Evolutionary conservation across 2,329 filamentous ascomycete species (phyloP), one percentile per base, ranked within the genome.

Genomic region (Monosporascus sp.): DNA sequence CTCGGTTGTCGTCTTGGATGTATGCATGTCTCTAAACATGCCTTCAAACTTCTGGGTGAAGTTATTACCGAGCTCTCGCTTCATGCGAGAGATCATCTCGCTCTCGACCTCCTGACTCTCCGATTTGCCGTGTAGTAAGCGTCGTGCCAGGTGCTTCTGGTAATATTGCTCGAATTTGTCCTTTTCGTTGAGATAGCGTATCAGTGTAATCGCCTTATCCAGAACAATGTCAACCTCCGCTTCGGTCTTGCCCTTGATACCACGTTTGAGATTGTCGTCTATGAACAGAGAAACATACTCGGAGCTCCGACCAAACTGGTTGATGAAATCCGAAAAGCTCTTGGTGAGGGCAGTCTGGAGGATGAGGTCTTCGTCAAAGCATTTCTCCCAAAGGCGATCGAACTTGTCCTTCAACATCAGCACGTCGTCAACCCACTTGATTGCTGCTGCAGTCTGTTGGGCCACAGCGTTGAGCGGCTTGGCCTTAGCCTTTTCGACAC

Each of bases 111-210:
- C 93, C 58, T 90, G 86, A 66, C 89, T 96, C 60, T 95, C 86
- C 0, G 90, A 93, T 63, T 94, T 95, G 66, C 87, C 89, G 72
- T 94, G 89, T 18, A 99, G 77, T 42, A 99, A 75, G 49, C 94
- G 85, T 54, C 90, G 87, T 45, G 90, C 93, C 24, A 99, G 80
- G 71, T 99, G 94, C 68, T 96, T 96, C 76, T 97, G 96, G 76
- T 99, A 97, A 70, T 99, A 99, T 5, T 89, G 84, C 73, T 99
- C 93, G 64, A 99, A 97, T 60, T 96, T 79, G 67, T 99, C 94
- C 72, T 93, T 94, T 65, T 97, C 93, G 51, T 86, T 83, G 38
- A 99, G 82, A 62, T 96, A 97, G 46, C 91, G 85, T 50, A 99
- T 81, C 6, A 99, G 76, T 0, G 87, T 84, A 55, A 96, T 95